Conservation (phyloP, 1,139 yeast species). For the Zygoascus meyerae region DNA sequence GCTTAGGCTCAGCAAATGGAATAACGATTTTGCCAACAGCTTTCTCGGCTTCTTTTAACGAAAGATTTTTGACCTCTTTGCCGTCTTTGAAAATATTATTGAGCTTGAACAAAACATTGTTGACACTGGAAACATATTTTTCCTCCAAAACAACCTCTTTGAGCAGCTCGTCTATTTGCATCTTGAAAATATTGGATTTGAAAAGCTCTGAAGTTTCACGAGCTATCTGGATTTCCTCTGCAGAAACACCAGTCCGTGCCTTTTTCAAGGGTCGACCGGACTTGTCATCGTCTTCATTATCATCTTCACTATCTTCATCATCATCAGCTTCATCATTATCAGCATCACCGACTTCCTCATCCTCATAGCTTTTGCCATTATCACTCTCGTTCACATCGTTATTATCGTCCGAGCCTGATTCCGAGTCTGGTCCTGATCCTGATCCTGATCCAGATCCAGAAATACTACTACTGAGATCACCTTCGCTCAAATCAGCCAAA, state of each 20-base stretch:
- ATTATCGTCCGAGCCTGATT: slow-evolving; percentile 14
- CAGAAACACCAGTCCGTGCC: slow-evolving; percentile 38
- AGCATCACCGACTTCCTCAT: slow-evolving; percentile 15
- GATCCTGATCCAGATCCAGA: slow-evolving; percentile 3
- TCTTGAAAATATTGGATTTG: slow-evolving; percentile 88
- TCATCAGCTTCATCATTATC: slow-evolving; percentile 13
- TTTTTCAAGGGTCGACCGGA: slow-evolving; percentile 11
- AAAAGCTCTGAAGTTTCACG: slow-evolving; percentile 90
- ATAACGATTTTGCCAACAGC: slow-evolving; percentile 50
- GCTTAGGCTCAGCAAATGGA: slow-evolving; percentile 90
- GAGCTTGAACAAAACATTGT: slow-evolving; percentile 69
- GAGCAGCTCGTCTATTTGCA: slow-evolving; percentile 86
- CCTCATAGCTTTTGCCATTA: too few relatives aligned
- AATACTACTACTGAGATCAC: neutral
- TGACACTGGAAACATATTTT: slow-evolving; percentile 57
- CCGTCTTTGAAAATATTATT: slow-evolving; percentile 67
- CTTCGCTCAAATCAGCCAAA: too few relatives aligned
- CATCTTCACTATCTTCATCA: slow-evolving; percentile 15
- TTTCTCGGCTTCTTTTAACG: slow-evolving; percentile 46
- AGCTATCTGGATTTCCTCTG: slow-evolving; percentile 86
- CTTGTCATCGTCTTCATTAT: slow-evolving; percentile 11
- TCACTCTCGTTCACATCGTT: slow-evolving; percentile 22
- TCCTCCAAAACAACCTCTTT: slow-evolving; percentile 74
- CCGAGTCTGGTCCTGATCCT: slow-evolving; percentile 8
- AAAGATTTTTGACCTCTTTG: slow-evolving; percentile 45